Percentiles rank a stretch among this genome's conserved stretches.
phyloP scores from a whole-genome alignment of 2,329 filamentous ascomycete species.

The Oidium heveae region DNA sequence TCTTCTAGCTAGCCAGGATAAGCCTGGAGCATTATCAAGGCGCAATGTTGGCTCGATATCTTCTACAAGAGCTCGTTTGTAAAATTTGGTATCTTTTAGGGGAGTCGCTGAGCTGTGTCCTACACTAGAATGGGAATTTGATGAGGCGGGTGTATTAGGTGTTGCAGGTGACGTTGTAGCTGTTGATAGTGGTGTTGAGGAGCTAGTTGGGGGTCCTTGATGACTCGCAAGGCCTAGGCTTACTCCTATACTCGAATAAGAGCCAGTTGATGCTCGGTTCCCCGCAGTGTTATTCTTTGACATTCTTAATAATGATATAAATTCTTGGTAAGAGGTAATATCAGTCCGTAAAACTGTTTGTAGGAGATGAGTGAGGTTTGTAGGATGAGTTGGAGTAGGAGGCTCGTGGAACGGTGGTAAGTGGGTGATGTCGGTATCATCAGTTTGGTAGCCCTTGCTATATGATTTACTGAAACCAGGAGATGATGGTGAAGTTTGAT shows the following conservation, averaged over 20 bases:
- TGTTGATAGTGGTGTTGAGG: conserved; percentile 32
- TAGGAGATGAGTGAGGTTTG: conserved; percentile 59
- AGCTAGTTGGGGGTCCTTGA: conserved; percentile 27
- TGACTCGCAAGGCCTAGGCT: conserved; percentile 22
- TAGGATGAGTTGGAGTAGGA: conserved; percentile 29
- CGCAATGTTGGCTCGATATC: conserved; percentile 88
- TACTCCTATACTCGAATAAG: conserved; percentile 26
- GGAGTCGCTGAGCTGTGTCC: conserved; percentile 23
- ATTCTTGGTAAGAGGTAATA: conserved; percentile 60
- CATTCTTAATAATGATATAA: conserved; percentile 47
- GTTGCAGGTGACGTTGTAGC: conserved; percentile 29
- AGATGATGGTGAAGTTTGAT: conserved; percentile 47
- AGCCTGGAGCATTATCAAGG: conserved; percentile 65
- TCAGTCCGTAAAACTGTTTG: conserved; percentile 67
- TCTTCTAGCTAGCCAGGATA: conserved; percentile 81
- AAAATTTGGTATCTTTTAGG: conserved; percentile 80
- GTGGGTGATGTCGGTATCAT: conserved; percentile 13
- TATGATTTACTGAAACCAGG: conserved; percentile 52
- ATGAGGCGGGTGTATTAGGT: conserved; percentile 29
- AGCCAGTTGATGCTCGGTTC: conserved; percentile 48
- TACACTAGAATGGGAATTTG: conserved; percentile 19
- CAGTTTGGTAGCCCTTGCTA: conserved; percentile 20
- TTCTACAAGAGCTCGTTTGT: conserved; percentile 67
- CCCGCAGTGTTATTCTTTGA: conserved; percentile 28
- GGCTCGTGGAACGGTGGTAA: conserved; percentile 17